Percentiles rank a stretch among this genome's conserved stretches.
Evolutionary conservation across 768 basidiomycete genomes (phyloP).

Genomic region (Mycena capillaripes): DNA sequence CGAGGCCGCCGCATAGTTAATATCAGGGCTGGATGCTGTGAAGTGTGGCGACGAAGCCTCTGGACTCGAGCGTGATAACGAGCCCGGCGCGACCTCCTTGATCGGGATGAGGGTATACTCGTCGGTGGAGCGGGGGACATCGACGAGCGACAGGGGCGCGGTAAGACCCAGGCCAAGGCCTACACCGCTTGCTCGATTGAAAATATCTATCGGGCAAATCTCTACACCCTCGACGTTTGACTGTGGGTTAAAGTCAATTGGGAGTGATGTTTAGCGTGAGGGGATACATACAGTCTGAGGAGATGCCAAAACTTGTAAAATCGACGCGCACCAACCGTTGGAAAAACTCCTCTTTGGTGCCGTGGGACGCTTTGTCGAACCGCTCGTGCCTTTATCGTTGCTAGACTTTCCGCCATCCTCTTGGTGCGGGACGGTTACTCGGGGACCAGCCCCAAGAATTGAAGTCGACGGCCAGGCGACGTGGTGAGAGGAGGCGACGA

Average conservation of each 20-base stretch:
- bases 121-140: conserved; percentile 11
- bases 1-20: not conserved
- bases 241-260: not conserved
- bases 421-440: not conserved
- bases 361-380: not conserved
- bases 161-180: conserved; percentile 30
- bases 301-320: conserved; percentile 4
- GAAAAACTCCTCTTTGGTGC: not conserved
- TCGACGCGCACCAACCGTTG: not conserved
- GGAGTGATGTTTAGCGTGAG: not conserved
- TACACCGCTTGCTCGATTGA: not conserved
- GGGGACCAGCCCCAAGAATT: conserved; percentile 8
- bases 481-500: not conserved
- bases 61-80: not conserved
- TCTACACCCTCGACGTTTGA: not conserved
- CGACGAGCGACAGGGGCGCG: not conserved
- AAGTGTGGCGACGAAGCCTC: not conserved
- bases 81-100: conserved; percentile 14
- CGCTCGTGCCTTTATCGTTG: not conserved
- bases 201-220: conserved; percentile 21
- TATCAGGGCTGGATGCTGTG: not conserved
- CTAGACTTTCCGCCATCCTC: not conserved
- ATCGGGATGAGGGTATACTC: conserved; percentile 8
- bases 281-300: conserved; percentile 8
- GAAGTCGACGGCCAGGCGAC: conserved; percentile 4